phyloP scores from a whole-genome alignment of 2,329 filamentous ascomycete species.

The Rutstroemia sp. region DNA sequence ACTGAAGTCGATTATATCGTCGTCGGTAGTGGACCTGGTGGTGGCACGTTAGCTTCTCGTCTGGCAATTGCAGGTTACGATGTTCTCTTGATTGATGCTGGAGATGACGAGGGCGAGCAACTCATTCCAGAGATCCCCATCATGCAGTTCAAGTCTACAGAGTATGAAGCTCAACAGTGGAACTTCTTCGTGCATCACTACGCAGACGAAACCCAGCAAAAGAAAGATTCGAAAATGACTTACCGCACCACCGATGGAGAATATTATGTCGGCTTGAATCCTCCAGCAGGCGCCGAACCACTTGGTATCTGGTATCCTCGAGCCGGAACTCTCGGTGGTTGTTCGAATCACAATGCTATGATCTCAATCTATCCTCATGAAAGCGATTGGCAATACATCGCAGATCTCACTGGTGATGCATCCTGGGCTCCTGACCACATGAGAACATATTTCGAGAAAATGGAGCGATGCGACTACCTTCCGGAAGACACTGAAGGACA shows the following conservation, averaged over 20 bases:
- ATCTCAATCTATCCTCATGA: conserved; percentile 17
- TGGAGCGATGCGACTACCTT: conserved; percentile 39
- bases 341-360: conserved; percentile 21
- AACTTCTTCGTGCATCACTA: conserved; percentile 34
- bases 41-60: conserved; percentile 41
- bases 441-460: conserved; percentile 34
- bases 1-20: conserved; percentile 40
- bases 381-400: conserved; percentile 22
- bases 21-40: conserved; percentile 45
- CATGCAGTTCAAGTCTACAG: conserved; percentile 37
- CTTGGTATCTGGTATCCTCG: conserved; percentile 28
- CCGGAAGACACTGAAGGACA: conserved; percentile 27
- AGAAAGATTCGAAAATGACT: conserved; percentile 16
- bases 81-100: conserved; percentile 46
- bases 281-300: conserved; percentile 18
- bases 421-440: conserved; percentile 31
- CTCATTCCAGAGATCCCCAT: conserved; percentile 41
- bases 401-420: conserved; percentile 19
- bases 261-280: conserved; percentile 22
- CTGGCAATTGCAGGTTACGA: conserved; percentile 44
- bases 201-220: conserved; percentile 11
- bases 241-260: conserved; percentile 32
- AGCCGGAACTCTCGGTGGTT: conserved; percentile 28
- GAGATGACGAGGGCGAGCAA: conserved; percentile 39
- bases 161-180: conserved; percentile 41